Evolutionary conservation across 2,329 filamentous ascomycete genomes (phyloP).

Genomic region (Trichophaea hybrida): DNA sequence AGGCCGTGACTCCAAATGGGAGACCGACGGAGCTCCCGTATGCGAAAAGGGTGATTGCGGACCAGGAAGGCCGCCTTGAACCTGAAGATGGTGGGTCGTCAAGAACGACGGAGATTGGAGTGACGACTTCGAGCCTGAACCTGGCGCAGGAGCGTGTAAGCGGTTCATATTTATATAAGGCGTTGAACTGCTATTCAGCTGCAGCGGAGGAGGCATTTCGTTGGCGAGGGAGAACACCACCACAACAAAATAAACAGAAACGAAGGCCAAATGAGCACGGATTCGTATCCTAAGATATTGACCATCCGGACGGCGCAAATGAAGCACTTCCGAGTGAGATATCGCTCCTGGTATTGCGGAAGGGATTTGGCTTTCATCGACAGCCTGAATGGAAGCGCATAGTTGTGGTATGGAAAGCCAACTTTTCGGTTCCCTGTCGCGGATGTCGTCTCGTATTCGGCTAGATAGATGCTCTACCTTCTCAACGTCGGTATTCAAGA

Average conservation of each 20-base stretch:
- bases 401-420: constrained; percentile 43
- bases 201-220: constrained; percentile 19
- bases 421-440: constrained; percentile 37
- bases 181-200: constrained; percentile 14
- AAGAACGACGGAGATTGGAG: constrained; percentile 18
- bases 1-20: constrained; percentile 21
- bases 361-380: constrained; percentile 14
- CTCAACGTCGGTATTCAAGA: constrained; percentile 40
- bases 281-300: constrained; percentile 20
- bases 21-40: constrained; percentile 11
- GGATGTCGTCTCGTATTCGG: constrained; percentile 41
- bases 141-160: constrained; percentile 11
- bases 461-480: constrained; percentile 39
- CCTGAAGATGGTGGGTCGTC: constrained; percentile 13
- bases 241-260: constrained; percentile 22
- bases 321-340: constrained; percentile 18
- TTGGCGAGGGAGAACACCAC: constrained; percentile 20
- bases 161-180: constrained; percentile 10
- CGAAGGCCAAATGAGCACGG: constrained; percentile 21
- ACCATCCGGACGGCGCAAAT: constrained; percentile 20
- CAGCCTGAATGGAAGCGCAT: constrained; percentile 15
- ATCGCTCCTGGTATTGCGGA: constrained; percentile 16
- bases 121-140: constrained; percentile 9
- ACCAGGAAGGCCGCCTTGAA: constrained; percentile 18
- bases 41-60: constrained; percentile 21